Evolutionary conservation across 192 early-diverging fungal species (phyloP), one percentile per base, ranked within the genome.

Genomic region (Backusella circina): DNA sequence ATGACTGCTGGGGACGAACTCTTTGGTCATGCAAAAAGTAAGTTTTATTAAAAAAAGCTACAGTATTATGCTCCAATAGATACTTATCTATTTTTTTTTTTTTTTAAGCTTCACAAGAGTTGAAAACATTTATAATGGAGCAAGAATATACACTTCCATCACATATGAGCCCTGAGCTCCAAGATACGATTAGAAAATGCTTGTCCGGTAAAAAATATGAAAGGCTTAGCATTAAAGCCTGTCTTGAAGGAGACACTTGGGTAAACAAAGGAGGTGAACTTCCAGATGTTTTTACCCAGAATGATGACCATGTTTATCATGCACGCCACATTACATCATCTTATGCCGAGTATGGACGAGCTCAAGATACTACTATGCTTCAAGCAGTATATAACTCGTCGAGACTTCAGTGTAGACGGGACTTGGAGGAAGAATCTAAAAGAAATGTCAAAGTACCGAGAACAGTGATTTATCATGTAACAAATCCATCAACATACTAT

Each of bases 1-100:
- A 88, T 97, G 82, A 90, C 77, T 1, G 81, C 84, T 35, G 86
- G 86, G 16, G 65, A 75, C 15, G 86, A 87, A 50, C 86, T 83
- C 16, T 87, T 87, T 61, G 71, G 75, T 3, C 79, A 80, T 69
- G 86, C 84, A 5, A 35, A 80, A 26, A 86, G 73, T 74, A 44
- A 74, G 54, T 28, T 28, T 28, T 26, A 13, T 31, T 51, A 31
- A 61, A 61, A 57, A 54, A 54, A 57, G 21, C 23, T 12, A 23
- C 10, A 26, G 10, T 2, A 26, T 26, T 26, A 23, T 9, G n/a
- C 23, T 28, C 8, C 12, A 57, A 57, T 12, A 12, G n/a, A 21
- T 26, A 57, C n/a, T 23, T 12, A 26, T 26, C 8, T 57, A 26
- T 23, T 28, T 4, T 41, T 41, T 41, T 41, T 41, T 41, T 41